These are phyloP conservation scores for Copromyces sp. DNA, from an alignment of 495 filamentous ascomycete genomes.

Conservation along the genomic window DNA sequence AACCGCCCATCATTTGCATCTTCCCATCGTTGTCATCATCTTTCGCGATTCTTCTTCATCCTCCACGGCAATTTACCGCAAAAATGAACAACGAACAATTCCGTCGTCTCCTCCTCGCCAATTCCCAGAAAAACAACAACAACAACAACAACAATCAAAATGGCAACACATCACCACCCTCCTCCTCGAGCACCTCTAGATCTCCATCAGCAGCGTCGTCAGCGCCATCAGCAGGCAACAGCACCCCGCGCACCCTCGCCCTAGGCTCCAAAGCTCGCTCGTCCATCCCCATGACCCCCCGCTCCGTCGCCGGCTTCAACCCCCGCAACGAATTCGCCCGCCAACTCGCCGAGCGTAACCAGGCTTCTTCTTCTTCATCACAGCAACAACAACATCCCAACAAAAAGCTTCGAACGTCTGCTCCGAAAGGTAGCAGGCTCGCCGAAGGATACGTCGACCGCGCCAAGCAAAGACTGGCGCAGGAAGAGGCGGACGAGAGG, in stretches of 20 bases:
- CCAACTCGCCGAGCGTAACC: conserved; percentile 72
- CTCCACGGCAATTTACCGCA: background rate
- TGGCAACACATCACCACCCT: conserved; percentile 25
- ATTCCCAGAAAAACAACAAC: conserved; percentile 23
- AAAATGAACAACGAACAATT: conserved; percentile 96
- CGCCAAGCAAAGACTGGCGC: conserved; percentile 42
- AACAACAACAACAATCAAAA: conserved; percentile 19
- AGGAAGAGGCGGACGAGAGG: conserved; percentile 52
- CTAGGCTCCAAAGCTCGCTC: conserved; percentile 60
- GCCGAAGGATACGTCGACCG: conserved; percentile 79
- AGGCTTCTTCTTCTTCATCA: conserved; percentile 15
- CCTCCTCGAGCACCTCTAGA: conserved; percentile 15
- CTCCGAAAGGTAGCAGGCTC: conserved; percentile 75
- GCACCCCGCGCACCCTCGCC: conserved; percentile 21
- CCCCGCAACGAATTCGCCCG: conserved; percentile 62
- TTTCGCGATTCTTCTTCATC: background rate
- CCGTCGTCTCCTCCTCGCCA: conserved; percentile 64
- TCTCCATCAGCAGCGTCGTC: background rate
- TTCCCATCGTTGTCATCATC: background rate
- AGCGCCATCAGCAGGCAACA: conserved; percentile 6
- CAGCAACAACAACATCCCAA: conserved; percentile 37
- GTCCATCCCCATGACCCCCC: conserved; percentile 81
- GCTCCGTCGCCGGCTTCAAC: conserved; percentile 45
- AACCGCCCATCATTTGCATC: background rate
- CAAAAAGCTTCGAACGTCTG: conserved; percentile 67